Evolutionary conservation across 306 rosid genomes (phyloP), one percentile per base, ranked within the genome.

Genomic region (Glycyrrhiza uralensis): DNA sequence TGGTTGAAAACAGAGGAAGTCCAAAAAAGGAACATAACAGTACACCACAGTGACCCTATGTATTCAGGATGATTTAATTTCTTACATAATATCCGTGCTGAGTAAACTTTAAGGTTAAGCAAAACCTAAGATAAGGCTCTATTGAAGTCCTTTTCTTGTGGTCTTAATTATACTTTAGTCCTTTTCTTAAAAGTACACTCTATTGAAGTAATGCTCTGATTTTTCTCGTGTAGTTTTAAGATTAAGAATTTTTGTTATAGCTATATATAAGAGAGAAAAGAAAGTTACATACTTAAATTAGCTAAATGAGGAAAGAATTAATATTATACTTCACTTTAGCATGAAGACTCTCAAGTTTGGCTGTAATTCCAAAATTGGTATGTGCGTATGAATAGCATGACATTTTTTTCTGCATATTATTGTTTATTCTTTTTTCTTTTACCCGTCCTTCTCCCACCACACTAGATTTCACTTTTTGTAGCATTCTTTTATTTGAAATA

Each of bases 261-360:
- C n/a, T n/a, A n/a, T n/a, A 1, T 1, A 7, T 17, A 6, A 0
- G 3, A 15, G 52, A 45, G 19, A 19, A 23, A 36, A 4, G 9
- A 12, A 65, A 26, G n/a, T 42, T 28, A 38, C 11, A n/a, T 6
- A 6, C 20, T n/a, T n/a, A n/a, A n/a, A 20, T 14, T 66, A 15
- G 56, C 26, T 38, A 7, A 44, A 24, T 2, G 30, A 24, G 45
- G 1, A 47, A 66, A 47, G 72, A 15, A n/a, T n/a, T n/a, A n/a
- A n/a, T n/a, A 66, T 66, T 30, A 66, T 66, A 45, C 72, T 66
- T 66, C 45, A 29, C 72, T 49, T 66, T 11, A 24, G 26, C 56
- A 7, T 7, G 26, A 65, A 42, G 26, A 65, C 41, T 65, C 41
- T 38, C 29, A 26, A 38, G 44, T 11, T 38, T 38, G n/a, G 44